Evolutionary conservation across 306 rosid genomes (phyloP).

Genomic region (Prosopis cineraria): DNA sequence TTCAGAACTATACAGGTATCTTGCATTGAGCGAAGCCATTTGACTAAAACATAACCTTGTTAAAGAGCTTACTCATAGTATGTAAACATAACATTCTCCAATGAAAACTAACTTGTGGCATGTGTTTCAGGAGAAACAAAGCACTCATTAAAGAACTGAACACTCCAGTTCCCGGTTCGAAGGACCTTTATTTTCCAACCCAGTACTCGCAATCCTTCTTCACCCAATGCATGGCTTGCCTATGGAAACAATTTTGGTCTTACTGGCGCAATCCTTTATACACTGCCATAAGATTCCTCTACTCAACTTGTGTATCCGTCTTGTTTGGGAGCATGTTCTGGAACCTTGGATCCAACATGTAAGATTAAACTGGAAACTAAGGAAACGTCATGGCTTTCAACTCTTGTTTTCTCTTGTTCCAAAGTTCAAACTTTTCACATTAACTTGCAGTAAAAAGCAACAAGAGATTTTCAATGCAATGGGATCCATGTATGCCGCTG

Average conservation of each 20-base stretch:
- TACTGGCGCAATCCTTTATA: conserved; percentile 63
- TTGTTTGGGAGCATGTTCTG: conserved; percentile 66
- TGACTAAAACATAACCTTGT: neutral
- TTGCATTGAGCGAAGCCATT: neutral
- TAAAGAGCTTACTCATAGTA: neutral
- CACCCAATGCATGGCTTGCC: conserved; percentile 61
- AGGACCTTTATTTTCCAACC: conserved; percentile 51
- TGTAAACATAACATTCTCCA: neutral
- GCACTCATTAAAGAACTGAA: conserved; percentile 46
- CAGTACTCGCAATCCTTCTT: conserved; percentile 48
- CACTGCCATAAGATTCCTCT: conserved; percentile 51
- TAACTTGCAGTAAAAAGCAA: conserved; percentile 33
- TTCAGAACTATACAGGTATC: conserved; percentile 53
- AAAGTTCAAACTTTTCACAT: conserved; percentile 6
- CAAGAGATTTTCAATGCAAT: conserved; percentile 59
- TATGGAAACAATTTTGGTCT: conserved; percentile 69
- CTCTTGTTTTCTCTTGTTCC: conserved; percentile 23
- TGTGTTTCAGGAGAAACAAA: conserved; percentile 59
- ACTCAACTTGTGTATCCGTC: conserved; percentile 38
- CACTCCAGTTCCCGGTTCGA: conserved; percentile 52
- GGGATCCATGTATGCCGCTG: conserved; percentile 68
- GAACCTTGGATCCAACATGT: conserved; percentile 69
- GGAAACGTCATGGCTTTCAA: conserved; percentile 17
- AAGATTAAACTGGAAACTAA: conserved; percentile 29
- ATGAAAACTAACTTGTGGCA: conserved; percentile 15